Base-by-base conservation (phyloP, 805 yeast genomes). In the Danielozyma ontarioensis region DNA sequence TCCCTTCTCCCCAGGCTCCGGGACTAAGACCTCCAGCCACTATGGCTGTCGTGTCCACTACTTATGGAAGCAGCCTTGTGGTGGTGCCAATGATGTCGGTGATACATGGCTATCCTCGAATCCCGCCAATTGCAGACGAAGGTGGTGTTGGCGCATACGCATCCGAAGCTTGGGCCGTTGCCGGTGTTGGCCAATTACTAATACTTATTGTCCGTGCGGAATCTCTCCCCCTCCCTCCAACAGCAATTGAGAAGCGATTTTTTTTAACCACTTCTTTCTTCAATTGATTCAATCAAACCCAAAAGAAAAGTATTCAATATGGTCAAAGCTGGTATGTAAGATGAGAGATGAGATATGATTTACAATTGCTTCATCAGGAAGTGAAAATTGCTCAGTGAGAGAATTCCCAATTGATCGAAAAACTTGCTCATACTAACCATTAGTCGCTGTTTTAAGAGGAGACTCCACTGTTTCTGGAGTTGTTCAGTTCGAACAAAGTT, bases 361-460 rank as follows among this genome's bases (percentile, higher is more conserved):
- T 26, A 13, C 27, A 19, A 31, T 13, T 24, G 25, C 15, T 15
- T 24, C 28, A 18, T n/a, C 27, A 24, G 35, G 29, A 25, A 30
- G 25, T 27, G 28, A 13, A 17, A 30, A 19, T 29, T 28, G 38
- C 31, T 26, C 26, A 26, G 11, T 14, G 8, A 10, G n/a, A n/a
- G 11, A n/a, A 13, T 21, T 4, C 14, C 13, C 13, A 21, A n/a
- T 15, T 16, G n/a, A 25, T 17, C 17, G 23, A 13, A 16, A 12
- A 16, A 15, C 19, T 18, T 27, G 26, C 13, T 13, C 21, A 26
- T 10, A 25, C 34, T 45, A 50, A 48, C 55, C 39, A 32, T 38
- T 27, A 75, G 97, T 93, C 61, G 97, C 97, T 62, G 94, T 93
- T 54, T 71, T 93, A 51, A 88, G 95, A 72, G 98, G 98, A 53